Base-by-base conservation (phyloP, 805 yeast genomes). In the Kazachstania bromeliacearum region DNA sequence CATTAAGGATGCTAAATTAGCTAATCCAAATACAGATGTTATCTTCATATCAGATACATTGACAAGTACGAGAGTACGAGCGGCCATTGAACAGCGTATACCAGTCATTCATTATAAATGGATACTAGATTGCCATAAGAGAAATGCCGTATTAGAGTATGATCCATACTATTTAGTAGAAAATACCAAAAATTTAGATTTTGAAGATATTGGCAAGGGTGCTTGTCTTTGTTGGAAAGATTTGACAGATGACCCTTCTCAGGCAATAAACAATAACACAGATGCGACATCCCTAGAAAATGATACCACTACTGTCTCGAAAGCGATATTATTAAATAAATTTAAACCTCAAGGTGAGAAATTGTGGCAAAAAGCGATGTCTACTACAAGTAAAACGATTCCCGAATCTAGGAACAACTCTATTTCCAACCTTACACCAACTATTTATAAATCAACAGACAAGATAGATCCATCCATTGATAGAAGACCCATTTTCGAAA, bases 41-140 rank as follows among this genome's bases (percentile, higher is more conserved):
- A 36, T 57, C 2, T 57, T 59, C 25, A 47, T 59, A 6, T 43
- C 59, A 5, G 63, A 57, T 40, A 35, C 45, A 10, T 24, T 46
- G 7, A 32, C 41, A 6, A 58, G 62, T 12, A 43, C 45, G 6
- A 49, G 63, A 40, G 55, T 48, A 2, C 45, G 46, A n/a, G 61
- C 57, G 24, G 75, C 76, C 2, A 40, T 48, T 16, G 52, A 50
- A 21, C 61, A 66, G 57, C 50, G 52, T 13, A 57, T 69, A 12
- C 63, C 66, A 2, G 51, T 68, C 2, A 67, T 69, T 3, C 61
- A 61, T 38, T 64, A 66, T 7, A 52, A 59, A 33, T 72, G 76
- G 76, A 34, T 71, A 10, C 23, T 49, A 4, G 66, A 67, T 38
- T 64, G 71, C 33, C 39, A 60, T 3, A 53, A 49, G 32, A 50